Evolutionary conservation across 2,329 filamentous ascomycete species (phyloP).

Genomic region (Xylaria sp.): DNA sequence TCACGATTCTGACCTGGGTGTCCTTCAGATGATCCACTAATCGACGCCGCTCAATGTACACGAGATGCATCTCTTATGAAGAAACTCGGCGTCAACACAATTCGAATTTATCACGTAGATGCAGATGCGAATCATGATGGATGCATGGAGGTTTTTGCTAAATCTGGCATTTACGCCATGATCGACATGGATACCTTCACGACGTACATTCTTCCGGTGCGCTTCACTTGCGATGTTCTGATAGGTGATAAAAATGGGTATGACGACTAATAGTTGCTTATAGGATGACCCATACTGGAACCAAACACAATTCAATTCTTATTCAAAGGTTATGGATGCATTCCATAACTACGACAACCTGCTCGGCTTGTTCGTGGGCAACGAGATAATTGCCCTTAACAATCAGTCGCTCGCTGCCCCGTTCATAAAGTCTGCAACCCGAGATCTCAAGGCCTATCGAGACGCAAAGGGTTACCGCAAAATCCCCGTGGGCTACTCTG

Average conservation of each 20-base stretch:
- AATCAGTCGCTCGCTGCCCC: conserved; percentile 74
- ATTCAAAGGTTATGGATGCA: conserved; percentile 77
- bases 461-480: conserved; percentile 79
- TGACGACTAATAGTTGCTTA: conserved; percentile 13
- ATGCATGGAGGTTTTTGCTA: conserved; percentile 83
- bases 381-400: conserved; percentile 79
- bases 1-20: conserved; percentile 23
- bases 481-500: conserved; percentile 88
- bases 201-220: conserved; percentile 73
- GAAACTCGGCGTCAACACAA: conserved; percentile 81
- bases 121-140: conserved; percentile 74
- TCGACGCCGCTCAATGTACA: conserved; percentile 78
- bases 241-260: background rate
- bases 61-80: conserved; percentile 82
- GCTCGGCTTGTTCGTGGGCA: conserved; percentile 86
- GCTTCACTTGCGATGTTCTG: conserved; percentile 37
- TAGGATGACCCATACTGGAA: conserved; percentile 76
- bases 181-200: conserved; percentile 83
- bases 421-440: conserved; percentile 82
- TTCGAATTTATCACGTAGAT: conserved; percentile 90
- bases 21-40: conserved; percentile 73
- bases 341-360: conserved; percentile 83
- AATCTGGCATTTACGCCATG: conserved; percentile 84
- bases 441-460: conserved; percentile 85
- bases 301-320: conserved; percentile 73